Percentiles rank a stretch among this genome's conserved stretches.
Conservation (phyloP, 306 rosid species). For the Medicago ruthenica region DNA sequence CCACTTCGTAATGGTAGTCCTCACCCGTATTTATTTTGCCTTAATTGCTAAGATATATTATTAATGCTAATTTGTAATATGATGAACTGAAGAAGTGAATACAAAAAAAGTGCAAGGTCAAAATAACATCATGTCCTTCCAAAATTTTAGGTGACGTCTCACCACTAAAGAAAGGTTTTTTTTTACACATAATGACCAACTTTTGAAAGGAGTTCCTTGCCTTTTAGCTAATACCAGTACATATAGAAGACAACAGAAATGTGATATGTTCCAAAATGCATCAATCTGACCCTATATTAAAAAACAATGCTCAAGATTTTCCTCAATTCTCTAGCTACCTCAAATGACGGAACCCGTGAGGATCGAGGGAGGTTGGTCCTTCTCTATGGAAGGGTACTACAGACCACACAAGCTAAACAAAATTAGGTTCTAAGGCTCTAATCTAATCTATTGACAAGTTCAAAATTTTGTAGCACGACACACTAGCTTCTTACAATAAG, state of each 20-base stretch:
- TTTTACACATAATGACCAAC: neutral
- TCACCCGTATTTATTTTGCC: neutral
- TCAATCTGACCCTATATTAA: neutral
- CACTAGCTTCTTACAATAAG: neutral
- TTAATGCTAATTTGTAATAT: neutral
- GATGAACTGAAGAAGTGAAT: neutral
- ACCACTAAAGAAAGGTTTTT: neutral
- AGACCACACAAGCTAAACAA: neutral
- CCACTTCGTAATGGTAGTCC: neutral
- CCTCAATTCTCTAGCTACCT: neutral
- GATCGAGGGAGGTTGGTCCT: neutral
- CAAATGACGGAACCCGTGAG: neutral
- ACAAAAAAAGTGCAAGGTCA: neutral
- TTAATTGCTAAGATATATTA: neutral
- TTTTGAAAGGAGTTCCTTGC: neutral
- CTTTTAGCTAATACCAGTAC: neutral
- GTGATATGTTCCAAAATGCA: neutral
- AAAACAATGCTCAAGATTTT: neutral
- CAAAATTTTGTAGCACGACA: neutral
- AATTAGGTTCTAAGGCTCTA: neutral
- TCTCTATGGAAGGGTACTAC: constrained; percentile 1
- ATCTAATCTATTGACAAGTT: neutral
- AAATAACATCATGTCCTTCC: neutral
- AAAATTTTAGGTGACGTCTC: neutral
- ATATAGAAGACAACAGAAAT: neutral